Base-by-base conservation (phyloP, 2,329 filamentous ascomycete species). In the Phialophora verrucosa region DNA sequence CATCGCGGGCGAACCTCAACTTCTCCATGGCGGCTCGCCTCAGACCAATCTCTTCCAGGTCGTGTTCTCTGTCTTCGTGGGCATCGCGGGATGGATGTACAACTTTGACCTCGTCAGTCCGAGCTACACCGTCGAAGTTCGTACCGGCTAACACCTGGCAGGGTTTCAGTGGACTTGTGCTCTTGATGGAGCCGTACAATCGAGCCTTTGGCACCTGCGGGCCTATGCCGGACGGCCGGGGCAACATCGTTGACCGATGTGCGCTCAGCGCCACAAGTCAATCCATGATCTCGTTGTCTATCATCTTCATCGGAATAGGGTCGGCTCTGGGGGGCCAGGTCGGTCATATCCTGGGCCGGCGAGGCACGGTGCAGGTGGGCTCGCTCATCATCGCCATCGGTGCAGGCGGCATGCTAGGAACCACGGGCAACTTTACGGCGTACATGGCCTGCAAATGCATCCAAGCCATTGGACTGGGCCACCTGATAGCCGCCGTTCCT, bases 331-430 rank as follows among this genome's bases (percentile, higher is more conserved):
- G 87, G 0, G 88, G 90, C 67, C 86, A 87, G 0, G 72, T 85
- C 4, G 90, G 90, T 71, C 77, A 84, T 51, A 77, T 78, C 12
- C 71, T 87, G 27, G 87, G 87, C 42, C 86, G 88, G 32, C 84
- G 87, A 56, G 86, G 87, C 8, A 84, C 85, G 50, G 90, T 90
- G 66, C 90, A 89, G 73, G 74, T 88, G 50, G 83, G 84, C 7
- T 85, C 84, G 12, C 79, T 91, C 35, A 83, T 90, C 74, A 83
- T 89, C 1, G 87, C 89, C 1, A 86, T 92, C 68, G 89, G 88
- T 14, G 87, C 85, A 62, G 90, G 83, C 0, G 72, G 86, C 14
- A 81, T 82, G 10, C 85, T 64, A 2, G 56, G 44, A 2, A 64
- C 62, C 20, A 54, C 23, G 12, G 62, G 54, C 8, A 64, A 53